Evolutionary conservation across 129 eudicot species (phyloP).

Genomic region (Centella asiatica): DNA sequence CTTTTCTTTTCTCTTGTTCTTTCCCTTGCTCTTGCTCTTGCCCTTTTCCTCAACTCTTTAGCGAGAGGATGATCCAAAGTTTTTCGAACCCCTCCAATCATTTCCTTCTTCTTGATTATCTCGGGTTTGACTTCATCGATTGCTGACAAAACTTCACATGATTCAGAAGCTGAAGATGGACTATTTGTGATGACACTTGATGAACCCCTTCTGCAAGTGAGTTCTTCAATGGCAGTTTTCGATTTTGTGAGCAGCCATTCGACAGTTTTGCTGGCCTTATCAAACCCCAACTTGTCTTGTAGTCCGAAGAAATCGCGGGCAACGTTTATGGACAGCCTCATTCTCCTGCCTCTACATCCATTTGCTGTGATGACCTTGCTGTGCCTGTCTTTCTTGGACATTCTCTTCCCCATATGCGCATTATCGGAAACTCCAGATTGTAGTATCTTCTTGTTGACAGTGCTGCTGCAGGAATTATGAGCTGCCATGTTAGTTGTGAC

Average conservation of each 20-base stretch:
- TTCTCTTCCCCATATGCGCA: conserved; percentile 15
- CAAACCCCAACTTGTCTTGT: conserved; percentile 59
- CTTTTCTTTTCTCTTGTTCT: conserved; percentile 44
- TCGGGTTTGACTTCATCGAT: conserved; percentile 12
- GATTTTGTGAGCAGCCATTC: conserved; percentile 58
- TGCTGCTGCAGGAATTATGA: not conserved
- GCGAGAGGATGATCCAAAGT: conserved; percentile 29
- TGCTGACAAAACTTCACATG: conserved; percentile 42
- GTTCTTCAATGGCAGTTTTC: conserved; percentile 42
- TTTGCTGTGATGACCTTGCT: conserved; percentile 69
- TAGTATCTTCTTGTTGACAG: not conserved
- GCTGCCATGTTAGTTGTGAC: not conserved
- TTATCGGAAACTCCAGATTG: conserved; percentile 3
- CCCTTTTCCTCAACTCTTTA: conserved; percentile 45
- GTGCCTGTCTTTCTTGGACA: conserved; percentile 57
- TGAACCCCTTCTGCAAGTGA: not conserved
- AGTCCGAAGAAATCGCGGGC: conserved; percentile 53
- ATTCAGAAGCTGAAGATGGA: conserved; percentile 39
- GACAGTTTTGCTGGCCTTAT: conserved; percentile 65
- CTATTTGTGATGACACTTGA: conserved; percentile 16
- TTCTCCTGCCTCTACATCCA: conserved; percentile 68
- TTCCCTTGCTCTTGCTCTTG: conserved; percentile 73
- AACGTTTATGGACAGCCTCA: conserved; percentile 73
- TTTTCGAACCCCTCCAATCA: conserved; percentile 19
- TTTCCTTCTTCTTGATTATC: conserved; percentile 14